Evolutionary conservation across 352 stramenopile genomes (phyloP), one percentile per base, ranked within the genome.

Genomic region (Phytophthora cryptogea): DNA sequence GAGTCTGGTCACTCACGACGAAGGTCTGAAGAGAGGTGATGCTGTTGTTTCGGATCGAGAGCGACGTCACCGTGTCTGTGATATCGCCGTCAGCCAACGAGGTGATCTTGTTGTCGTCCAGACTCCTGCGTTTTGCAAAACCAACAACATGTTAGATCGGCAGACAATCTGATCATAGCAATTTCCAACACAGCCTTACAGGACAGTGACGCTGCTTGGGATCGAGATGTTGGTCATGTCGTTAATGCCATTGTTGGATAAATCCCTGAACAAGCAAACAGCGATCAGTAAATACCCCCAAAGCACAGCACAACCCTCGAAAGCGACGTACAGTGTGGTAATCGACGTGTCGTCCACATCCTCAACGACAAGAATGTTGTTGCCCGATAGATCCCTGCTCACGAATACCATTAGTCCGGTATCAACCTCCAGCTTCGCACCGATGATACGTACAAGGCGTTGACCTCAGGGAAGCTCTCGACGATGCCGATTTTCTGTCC

Each of bases 31-130:
- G 54, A 8, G 67, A 74, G 5, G 55, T 58, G 46, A 79, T 64
- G 33, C 54, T 67, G 48, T 79, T 79, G 50, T 79, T 75, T 47
- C 59, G 58, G 10, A 79, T 65, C 26, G 68, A 76, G 2, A 76
- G 8, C 10, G 66, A 68, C 35, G 63, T 76, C 30, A 70, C 58
- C 0, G 57, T 61, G 8, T 66, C 50, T 5, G 44, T 8, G 13
- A 73, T 35, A 31, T 70, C 59, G 20, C 49, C 52, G 37, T 68
- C 31, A 7, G 46, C 49, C 16, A 74, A 42, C 4, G 37, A 17
- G 20, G 61, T 30, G 13, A 74, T n/a, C 4, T 62, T 10, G 27
- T 74, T 74, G 9, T 63, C 36, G 10, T 74, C 55, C 36, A 74
- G 3, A 36, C 57, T 70, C 31, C 65, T 73, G 28, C 14, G 40